Conservation (phyloP, 2,329 filamentous ascomycete genomes). For the Huntiella abstrusa region DNA sequence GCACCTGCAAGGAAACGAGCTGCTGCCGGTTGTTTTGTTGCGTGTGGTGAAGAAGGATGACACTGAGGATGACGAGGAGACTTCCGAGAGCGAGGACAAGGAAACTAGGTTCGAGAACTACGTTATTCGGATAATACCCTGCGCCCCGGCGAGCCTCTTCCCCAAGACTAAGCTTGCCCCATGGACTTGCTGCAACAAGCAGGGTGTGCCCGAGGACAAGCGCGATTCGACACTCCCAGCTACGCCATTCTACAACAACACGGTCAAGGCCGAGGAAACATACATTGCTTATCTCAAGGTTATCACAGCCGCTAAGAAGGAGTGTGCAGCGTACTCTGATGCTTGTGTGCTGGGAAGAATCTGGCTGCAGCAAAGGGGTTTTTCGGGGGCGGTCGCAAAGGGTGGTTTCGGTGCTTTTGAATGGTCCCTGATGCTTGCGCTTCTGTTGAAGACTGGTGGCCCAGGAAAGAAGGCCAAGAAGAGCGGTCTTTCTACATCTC, state of each 20-base stretch:
- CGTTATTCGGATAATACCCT: conserved; percentile 59
- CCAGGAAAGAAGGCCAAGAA: conserved; percentile 30
- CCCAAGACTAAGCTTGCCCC: conserved; percentile 51
- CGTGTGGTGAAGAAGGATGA: conserved; percentile 16
- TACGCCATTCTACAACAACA: conserved; percentile 80
- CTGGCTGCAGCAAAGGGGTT: conserved; percentile 79
- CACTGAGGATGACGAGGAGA: conserved; percentile 8
- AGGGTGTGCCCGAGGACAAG: conserved; percentile 25
- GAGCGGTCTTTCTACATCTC: conserved; percentile 51
- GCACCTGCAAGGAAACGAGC: conserved; percentile 50
- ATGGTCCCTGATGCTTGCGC: conserved; percentile 63
- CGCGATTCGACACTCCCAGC: conserved; percentile 24
- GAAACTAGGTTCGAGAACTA: conserved; percentile 23
- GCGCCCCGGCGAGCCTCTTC: conserved; percentile 51
- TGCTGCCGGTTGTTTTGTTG: conserved; percentile 49
- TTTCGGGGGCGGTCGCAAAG: conserved; percentile 45
- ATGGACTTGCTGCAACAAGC: conserved; percentile 43
- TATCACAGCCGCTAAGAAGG: conserved; percentile 48
- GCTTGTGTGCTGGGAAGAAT: conserved; percentile 70
- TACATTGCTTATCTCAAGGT: conserved; percentile 58
- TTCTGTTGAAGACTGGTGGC: conserved; percentile 56
- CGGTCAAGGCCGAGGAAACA: conserved; percentile 58
- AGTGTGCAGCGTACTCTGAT: conserved; percentile 57
- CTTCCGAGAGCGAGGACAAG: conserved; percentile 14
- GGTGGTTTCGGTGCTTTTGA: conserved; percentile 92